Percentiles rank a stretch among this genome's conserved stretches.
Evolutionary conservation across 257 asterid species (phyloP).

Genomic region (Voacanga thouarsii): DNA sequence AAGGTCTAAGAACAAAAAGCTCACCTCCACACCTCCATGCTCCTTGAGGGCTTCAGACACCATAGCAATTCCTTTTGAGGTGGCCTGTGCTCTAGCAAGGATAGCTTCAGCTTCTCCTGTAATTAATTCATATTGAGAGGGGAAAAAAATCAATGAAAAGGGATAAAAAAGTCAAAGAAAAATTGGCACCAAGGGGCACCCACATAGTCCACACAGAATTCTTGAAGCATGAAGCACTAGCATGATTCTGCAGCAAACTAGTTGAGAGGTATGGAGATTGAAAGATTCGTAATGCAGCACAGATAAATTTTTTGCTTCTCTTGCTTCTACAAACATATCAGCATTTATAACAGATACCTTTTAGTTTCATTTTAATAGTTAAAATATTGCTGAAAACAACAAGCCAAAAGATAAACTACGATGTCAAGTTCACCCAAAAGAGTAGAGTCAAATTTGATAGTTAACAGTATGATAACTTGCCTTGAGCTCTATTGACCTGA

Average conservation of each 20-base stretch:
- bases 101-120: conserved; percentile 97
- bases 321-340: not conserved
- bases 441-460: not conserved
- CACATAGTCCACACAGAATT: not conserved
- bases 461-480: conserved; percentile 32
- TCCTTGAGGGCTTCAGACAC: conserved; percentile 64
- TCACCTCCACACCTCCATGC: conserved; percentile 77
- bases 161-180: not conserved
- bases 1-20: conserved; percentile 10
- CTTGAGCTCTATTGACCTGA: conserved; percentile 85
- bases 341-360: not conserved
- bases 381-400: not conserved
- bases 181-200: not conserved
- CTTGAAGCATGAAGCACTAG: not conserved
- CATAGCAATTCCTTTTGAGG: conserved; percentile 70
- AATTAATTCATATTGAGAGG: not conserved
- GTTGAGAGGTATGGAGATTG: not conserved
- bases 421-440: not conserved
- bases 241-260: not conserved
- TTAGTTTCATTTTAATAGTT: not conserved
- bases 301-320: no score
- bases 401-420: not conserved
- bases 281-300: not conserved
- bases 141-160: not conserved
- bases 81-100: conserved; percentile 76